phyloP scores from a whole-genome alignment of 1,139 yeast genomes.

The Komagataea norvegica region DNA sequence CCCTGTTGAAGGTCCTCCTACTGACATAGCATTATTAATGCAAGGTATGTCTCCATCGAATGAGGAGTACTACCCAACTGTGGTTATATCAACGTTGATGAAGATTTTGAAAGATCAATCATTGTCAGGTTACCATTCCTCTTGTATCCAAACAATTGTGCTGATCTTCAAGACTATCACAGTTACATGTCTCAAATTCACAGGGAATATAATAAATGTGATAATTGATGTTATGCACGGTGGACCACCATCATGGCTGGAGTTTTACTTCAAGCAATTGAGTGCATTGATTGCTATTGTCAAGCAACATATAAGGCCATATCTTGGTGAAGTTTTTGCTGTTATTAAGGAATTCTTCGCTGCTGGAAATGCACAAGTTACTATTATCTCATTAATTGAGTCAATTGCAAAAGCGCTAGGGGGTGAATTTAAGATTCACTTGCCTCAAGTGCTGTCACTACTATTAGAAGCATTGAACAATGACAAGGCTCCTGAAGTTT shows the following conservation, averaged over 20 bases:
- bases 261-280: constrained; percentile 85
- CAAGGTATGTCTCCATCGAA: constrained; percentile 91
- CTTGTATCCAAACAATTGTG: constrained; percentile 87
- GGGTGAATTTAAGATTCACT: constrained; percentile 83
- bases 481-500: constrained; percentile 65
- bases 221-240: constrained; percentile 79
- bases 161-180: constrained; percentile 88
- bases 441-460: constrained; percentile 73
- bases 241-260: constrained; percentile 78
- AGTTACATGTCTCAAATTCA: constrained; percentile 77
- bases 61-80: constrained; percentile 94
- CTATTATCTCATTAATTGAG: constrained; percentile 77
- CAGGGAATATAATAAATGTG: constrained; percentile 86
- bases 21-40: constrained; percentile 86
- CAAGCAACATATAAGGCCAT: constrained; percentile 85
- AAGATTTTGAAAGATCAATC: constrained; percentile 82
- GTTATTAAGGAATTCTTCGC: constrained; percentile 74
- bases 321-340: constrained; percentile 69
- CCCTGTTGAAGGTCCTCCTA: constrained; percentile 78
- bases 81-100: constrained; percentile 81
- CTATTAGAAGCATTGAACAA: constrained; percentile 74
- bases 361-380: constrained; percentile 63
- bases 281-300: constrained; percentile 78
- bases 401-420: constrained; percentile 82
- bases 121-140: constrained; percentile 78